Evolutionary conservation across 2,329 filamentous ascomycete species (phyloP), one percentile per base, ranked within the genome.

Genomic region (Fusarium setosum): DNA sequence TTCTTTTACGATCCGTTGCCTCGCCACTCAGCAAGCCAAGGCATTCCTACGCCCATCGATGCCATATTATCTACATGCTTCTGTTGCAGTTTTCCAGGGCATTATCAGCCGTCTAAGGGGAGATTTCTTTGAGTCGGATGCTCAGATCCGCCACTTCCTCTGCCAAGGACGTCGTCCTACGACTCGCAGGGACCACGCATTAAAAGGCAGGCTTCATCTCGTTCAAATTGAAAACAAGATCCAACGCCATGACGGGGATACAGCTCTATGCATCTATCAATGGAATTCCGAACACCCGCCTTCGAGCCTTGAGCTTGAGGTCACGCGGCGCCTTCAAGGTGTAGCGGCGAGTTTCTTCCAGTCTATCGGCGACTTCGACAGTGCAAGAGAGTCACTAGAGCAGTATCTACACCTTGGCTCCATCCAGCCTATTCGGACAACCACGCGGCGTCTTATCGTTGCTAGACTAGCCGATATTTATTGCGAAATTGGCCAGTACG

Each of bases 211-310:
- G 1, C 65, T 74, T 2, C 72, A 74, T 47, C 68, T 73, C 15
- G 72, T 72, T 1, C 59, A 65, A 29, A 62, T 74, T 32, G 72
- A 73, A 26, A 74, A 70, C 49, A 74, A 74, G 59, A 73, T 73
- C 23, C 61, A 68, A 35, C 59, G 58, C 20, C 68, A 69, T 26
- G 70, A 73, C 49, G 47, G 55, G 3, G 70, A 73, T 26, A 68
- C 71, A 5, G 49, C 67, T 3, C 56, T 58, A 3, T 54, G 62
- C 24, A 73, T 74, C 13, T 74, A 73, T 61, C 51, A 62, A 29
- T 74, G 72, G 72, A 54, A 61, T n/a, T 62, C 61, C 0, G 41
- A 61, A 1, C 59, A 61, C 10, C 72, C 72, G 0, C 34, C 69
- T 15, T 74, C 72, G 1, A 60, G 47, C 6, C 50, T 74, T 6